These are phyloP conservation scores for Ogataea trehalophila DNA, from an alignment of 805 yeast species.

Conservation along the genomic window DNA sequence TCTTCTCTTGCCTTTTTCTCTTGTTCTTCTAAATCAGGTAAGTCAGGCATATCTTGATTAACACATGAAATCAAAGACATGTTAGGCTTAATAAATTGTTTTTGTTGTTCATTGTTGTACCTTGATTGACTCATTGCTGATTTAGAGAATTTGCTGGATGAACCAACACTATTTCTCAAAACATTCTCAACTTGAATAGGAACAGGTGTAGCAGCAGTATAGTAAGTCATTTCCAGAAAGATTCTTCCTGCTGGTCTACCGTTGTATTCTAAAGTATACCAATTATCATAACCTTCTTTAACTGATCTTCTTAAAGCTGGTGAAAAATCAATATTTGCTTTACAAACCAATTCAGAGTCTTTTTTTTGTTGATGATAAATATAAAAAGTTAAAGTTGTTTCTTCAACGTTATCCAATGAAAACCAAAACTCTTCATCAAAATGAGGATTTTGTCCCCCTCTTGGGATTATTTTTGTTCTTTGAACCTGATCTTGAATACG, in stretches of 20 bases:
- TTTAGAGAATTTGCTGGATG: background rate
- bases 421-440: constrained; percentile 80
- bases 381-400: constrained; percentile 61
- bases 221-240: constrained; percentile 87
- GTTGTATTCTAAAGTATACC: constrained; percentile 70
- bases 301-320: constrained; percentile 63
- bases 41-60: constrained; percentile 9
- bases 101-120: background rate
- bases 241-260: constrained; percentile 82
- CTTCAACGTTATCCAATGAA: constrained; percentile 56
- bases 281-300: constrained; percentile 74
- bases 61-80: constrained; percentile 11
- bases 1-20: background rate
- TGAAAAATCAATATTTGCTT: constrained; percentile 70
- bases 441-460: constrained; percentile 93
- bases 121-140: background rate
- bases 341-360: constrained; percentile 85
- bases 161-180: constrained; percentile 11
- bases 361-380: constrained; percentile 81
- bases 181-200: constrained; percentile 25
- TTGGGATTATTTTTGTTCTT: constrained; percentile 65
- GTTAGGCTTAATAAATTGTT: constrained; percentile 3
- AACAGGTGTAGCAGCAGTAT: constrained; percentile 45
- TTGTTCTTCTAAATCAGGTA: constrained; percentile 12
- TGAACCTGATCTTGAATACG: constrained; percentile 79